Evolutionary conservation across 345 rosid genomes (phyloP).

Genomic region (Hibiscus trionum): DNA sequence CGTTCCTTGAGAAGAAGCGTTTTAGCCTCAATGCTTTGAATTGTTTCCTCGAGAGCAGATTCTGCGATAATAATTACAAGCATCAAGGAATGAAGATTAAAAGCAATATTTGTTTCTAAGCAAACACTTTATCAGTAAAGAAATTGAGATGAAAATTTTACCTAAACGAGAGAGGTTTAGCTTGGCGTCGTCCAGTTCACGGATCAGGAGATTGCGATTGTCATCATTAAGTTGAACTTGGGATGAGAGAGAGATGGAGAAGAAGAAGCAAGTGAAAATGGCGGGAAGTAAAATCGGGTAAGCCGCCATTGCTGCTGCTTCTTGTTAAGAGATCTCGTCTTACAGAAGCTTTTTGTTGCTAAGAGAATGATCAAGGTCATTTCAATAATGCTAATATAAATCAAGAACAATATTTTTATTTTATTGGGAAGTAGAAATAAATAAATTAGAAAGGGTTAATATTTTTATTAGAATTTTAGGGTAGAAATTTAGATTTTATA

Average conservation of each 20-base stretch:
- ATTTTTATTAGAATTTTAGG: too few relatives aligned
- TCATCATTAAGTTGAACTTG: constrained; percentile 10
- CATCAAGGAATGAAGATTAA: not conserved
- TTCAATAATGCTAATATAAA: too few relatives aligned
- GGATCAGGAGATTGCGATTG: constrained; percentile 10
- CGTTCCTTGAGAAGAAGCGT: constrained; percentile 24
- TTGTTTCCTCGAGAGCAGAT: constrained; percentile 33
- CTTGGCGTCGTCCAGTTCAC: constrained; percentile 34
- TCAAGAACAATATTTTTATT: too few relatives aligned
- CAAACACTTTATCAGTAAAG: not conserved
- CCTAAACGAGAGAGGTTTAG: constrained; percentile 46
- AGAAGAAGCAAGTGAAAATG: not conserved
- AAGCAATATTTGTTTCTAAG: not conserved
- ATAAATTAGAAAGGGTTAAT: too few relatives aligned
- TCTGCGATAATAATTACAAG: constrained; percentile 27
- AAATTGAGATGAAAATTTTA: constrained; percentile 4
- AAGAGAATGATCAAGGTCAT: too few relatives aligned
- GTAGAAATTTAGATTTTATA: too few relatives aligned
- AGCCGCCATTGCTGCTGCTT: not conserved
- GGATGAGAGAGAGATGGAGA: constrained; percentile 17
- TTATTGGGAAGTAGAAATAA: too few relatives aligned
- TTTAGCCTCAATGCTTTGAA: constrained; percentile 28
- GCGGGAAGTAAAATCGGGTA: not conserved
- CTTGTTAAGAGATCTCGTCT: too few relatives aligned
- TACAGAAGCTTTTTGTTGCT: not conserved